phyloP scores from a whole-genome alignment of 2,329 filamentous ascomycete species.

The Colletotrichum sp. region DNA sequence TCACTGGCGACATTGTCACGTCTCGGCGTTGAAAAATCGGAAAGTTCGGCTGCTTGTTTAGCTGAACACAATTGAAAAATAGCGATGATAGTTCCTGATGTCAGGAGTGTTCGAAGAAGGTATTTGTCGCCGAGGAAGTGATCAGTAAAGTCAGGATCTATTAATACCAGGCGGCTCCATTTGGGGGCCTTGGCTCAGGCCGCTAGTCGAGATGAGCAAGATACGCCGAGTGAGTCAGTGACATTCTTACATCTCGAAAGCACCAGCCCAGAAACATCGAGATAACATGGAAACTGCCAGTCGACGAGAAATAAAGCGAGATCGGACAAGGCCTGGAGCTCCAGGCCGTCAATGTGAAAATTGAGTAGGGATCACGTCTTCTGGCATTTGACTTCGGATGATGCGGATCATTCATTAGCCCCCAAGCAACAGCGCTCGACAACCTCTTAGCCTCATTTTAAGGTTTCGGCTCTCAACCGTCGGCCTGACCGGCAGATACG shows the following conservation, averaged over 20 bases:
- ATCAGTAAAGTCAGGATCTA: background rate
- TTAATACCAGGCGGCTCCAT: background rate
- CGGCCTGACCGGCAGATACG: background rate
- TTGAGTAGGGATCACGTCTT: background rate
- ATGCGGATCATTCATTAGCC: background rate
- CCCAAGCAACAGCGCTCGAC: background rate
- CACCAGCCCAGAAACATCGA: background rate
- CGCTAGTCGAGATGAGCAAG: background rate
- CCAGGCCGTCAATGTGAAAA: background rate
- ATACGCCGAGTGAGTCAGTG: background rate
- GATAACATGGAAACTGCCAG: fast-evolving
- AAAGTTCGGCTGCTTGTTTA: background rate
- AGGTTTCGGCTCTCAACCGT: background rate
- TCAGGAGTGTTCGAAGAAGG: background rate
- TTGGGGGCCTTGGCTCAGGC: background rate
- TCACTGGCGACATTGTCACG: background rate
- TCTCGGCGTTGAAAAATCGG: fast-evolving
- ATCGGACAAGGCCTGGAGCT: background rate
- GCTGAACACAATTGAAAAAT: background rate
- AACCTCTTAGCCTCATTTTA: background rate
- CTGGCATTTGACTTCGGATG: background rate
- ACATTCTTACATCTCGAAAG: background rate
- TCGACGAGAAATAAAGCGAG: background rate
- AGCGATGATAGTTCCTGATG: background rate
- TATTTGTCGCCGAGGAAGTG: background rate